Evolutionary conservation across 208 protist genomes (phyloP).

Genomic region (Naegleria lovaniensis): DNA sequence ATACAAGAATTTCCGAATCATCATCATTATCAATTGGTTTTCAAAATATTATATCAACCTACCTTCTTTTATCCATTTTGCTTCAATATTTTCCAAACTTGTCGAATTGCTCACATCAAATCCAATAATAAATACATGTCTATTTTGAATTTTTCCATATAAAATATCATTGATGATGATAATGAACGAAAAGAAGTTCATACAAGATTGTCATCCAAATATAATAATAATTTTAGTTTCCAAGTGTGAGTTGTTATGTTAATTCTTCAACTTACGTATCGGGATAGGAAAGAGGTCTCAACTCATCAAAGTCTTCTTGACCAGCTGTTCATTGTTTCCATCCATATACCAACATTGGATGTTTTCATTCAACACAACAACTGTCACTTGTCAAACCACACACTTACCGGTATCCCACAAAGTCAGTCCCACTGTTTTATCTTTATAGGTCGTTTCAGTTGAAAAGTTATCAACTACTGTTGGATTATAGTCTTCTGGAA

Average conservation of each 20-base stretch:
- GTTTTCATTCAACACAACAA: too few relatives aligned
- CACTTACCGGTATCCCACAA: constrained; percentile 23
- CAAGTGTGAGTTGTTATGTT: too few relatives aligned
- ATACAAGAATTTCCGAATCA: too few relatives aligned
- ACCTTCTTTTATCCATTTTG: constrained; percentile 54
- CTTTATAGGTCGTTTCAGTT: not conserved
- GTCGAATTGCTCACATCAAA: not conserved
- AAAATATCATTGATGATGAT: too few relatives aligned
- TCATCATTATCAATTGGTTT: too few relatives aligned
- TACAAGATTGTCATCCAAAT: too few relatives aligned
- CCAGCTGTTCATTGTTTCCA: constrained; percentile 38
- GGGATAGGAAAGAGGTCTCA: constrained; percentile 75
- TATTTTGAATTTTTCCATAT: too few relatives aligned
- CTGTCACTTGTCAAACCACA: too few relatives aligned
- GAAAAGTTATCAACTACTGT: constrained; percentile 28
- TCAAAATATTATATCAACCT: not conserved
- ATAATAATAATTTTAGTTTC: too few relatives aligned
- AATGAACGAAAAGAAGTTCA: too few relatives aligned
- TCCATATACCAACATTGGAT: too few relatives aligned
- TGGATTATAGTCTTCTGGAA: constrained; percentile 26
- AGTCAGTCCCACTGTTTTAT: not conserved
- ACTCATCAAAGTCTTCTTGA: constrained; percentile 70
- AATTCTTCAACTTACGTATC: constrained; percentile 58
- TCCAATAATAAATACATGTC: constrained; percentile 37
- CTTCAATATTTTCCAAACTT: not conserved